Evolutionary conservation across 1,284 basidiomycete species (phyloP).

Genomic region (Pulchroboletus neoregius): DNA sequence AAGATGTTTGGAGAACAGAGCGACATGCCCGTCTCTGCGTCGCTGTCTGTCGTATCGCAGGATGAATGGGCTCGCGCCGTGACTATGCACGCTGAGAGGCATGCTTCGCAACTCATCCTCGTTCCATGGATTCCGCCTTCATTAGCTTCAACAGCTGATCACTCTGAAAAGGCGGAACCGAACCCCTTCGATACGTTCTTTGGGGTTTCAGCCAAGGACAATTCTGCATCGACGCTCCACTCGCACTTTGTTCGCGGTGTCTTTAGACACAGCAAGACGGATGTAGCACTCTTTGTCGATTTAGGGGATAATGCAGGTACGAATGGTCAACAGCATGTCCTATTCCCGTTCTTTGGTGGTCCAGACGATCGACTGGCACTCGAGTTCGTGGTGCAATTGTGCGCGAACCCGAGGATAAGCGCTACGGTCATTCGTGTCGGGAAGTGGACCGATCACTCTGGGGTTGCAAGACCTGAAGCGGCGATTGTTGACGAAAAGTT

Average conservation of each 20-base stretch:
- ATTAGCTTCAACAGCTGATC: conserved; percentile 9
- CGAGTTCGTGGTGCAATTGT: conserved; percentile 79
- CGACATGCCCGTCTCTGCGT: conserved; percentile 63
- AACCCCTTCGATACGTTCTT: conserved; percentile 69
- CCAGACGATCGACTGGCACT: conserved; percentile 90
- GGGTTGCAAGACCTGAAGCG: conserved; percentile 19
- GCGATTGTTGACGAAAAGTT: conserved; percentile 25
- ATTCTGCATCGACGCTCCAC: conserved; percentile 49
- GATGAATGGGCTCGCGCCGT: conserved; percentile 73
- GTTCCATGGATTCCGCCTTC: conserved; percentile 71
- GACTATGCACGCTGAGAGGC: conserved; percentile 58
- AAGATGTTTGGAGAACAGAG: conserved; percentile 80
- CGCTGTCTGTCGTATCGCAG: conserved; percentile 62
- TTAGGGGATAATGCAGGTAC: conserved; percentile 41
- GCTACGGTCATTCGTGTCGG: conserved; percentile 63
- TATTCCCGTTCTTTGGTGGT: conserved; percentile 92
- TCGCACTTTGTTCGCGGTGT: conserved; percentile 82
- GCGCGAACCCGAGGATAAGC: conserved; percentile 57
- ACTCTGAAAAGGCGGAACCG: conserved; percentile 21
- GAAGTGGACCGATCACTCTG: conserved; percentile 26
- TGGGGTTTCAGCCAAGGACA: conserved; percentile 35
- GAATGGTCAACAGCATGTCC: conserved; percentile 59
- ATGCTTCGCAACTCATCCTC: conserved; percentile 72
- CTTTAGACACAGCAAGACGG: conserved; percentile 64
- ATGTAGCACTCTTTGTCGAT: conserved; percentile 84